A percentile compares a stretch with the other conserved stretches of the same genome.
These are phyloP conservation scores for Metarhizium album DNA, from an alignment of 2,329 filamentous ascomycete genomes.

Conservation along the genomic window DNA sequence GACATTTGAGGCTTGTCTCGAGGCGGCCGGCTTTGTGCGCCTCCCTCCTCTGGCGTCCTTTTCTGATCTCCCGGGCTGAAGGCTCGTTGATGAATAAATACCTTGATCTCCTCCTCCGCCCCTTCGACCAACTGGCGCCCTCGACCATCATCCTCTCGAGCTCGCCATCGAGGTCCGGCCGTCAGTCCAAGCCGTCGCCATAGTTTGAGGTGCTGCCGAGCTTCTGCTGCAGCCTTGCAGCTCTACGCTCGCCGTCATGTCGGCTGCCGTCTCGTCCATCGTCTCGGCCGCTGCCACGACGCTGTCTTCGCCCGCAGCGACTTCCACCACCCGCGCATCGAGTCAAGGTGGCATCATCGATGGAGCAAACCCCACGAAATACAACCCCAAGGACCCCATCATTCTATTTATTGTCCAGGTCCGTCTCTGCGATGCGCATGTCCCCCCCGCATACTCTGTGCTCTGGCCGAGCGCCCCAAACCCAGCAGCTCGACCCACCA, in stretches of 20 bases:
- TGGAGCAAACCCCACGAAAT: constrained; percentile 55
- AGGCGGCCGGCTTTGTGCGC: no score
- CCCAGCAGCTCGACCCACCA: background rate
- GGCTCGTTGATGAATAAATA: background rate
- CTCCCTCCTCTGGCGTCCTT: no score
- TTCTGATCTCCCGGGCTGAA: background rate
- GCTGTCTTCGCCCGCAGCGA: constrained; percentile 17
- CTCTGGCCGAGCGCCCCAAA: background rate
- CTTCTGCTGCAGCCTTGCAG: background rate
- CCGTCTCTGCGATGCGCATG: background rate
- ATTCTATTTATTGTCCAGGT: constrained; percentile 67
- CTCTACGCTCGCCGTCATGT: constrained; percentile 3
- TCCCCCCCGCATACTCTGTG: background rate
- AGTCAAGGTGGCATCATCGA: constrained; percentile 57
- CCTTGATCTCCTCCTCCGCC: background rate
- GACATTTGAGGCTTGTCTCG: no score
- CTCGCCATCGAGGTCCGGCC: background rate
- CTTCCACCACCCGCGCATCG: constrained; percentile 20
- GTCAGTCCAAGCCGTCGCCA: background rate
- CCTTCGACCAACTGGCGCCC: background rate
- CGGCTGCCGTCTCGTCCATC: constrained; percentile 5
- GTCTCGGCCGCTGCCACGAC: constrained; percentile 13
- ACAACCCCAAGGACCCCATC: constrained; percentile 61
- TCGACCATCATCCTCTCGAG: background rate
- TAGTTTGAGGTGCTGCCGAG: background rate